A percentile compares a stretch with the other conserved stretches of the same genome.
phyloP scores from a whole-genome alignment of 202 grass and related monocot genomes.

The Digitaria exilis region DNA sequence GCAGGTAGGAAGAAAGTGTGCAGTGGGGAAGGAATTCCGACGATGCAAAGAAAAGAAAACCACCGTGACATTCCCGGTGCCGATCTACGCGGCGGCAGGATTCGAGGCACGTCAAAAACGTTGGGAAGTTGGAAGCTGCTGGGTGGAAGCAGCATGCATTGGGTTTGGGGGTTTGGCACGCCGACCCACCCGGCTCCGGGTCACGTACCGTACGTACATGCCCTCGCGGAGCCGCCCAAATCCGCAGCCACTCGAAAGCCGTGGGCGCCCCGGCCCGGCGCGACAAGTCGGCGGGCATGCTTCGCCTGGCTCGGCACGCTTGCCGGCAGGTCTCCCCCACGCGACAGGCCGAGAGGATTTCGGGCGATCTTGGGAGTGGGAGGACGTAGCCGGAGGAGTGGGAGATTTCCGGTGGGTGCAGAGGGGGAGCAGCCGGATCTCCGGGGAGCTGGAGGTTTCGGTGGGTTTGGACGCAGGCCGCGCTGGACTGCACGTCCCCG shows the following conservation, averaged over 20 bases:
- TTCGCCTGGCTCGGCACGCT: neutral
- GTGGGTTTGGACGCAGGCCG: neutral
- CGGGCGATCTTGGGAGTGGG: too few species aligned
- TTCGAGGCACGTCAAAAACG: constrained; percentile 28
- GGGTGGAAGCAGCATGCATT: neutral
- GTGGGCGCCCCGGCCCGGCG: constrained; percentile 12
- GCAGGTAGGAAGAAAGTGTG: too few species aligned
- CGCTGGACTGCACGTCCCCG: constrained; percentile 20
- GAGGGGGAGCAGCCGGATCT: constrained; percentile 43
- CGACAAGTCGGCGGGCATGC: constrained; percentile 28
- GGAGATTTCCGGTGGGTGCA: neutral
- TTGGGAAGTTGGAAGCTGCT: neutral
- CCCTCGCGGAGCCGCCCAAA: constrained; percentile 38
- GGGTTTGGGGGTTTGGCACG: constrained; percentile 1
- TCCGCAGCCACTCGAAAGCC: constrained; percentile 9
- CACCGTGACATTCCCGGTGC: constrained; percentile 30
- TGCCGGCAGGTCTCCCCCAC: neutral
- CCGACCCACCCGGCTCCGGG: neutral
- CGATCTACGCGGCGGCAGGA: neutral
- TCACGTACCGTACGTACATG: constrained; percentile 1
- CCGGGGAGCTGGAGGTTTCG: neutral
- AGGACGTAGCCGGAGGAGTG: too few species aligned
- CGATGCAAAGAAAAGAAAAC: neutral
- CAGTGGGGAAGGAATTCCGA: too few species aligned
- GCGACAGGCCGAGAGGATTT: too few species aligned